Evolutionary conservation across 2,329 filamentous ascomycete genomes (phyloP).

Genomic region (Colletotrichum musicola): DNA sequence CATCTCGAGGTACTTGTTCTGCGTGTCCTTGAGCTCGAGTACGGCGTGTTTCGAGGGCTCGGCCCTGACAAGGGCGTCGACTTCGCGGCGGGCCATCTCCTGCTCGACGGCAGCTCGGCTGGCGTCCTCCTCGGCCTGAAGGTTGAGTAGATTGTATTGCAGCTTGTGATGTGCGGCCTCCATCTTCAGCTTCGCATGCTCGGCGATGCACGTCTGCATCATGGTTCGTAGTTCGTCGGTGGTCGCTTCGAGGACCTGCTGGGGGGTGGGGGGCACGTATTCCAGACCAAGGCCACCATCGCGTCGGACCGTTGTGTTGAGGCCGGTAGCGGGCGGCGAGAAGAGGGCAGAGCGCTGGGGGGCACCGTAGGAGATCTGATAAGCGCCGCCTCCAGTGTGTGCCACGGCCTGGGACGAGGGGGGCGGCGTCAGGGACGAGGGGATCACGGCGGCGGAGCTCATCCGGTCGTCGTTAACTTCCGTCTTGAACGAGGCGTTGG

Average conservation of each 20-base stretch:
- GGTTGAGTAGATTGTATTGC: slow-evolving; percentile 85
- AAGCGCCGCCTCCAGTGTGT: slow-evolving; percentile 45
- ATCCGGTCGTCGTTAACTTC: slow-evolving; percentile 62
- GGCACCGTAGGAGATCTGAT: slow-evolving; percentile 47
- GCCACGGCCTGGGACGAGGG: slow-evolving; percentile 65
- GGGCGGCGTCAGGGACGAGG: slow-evolving; percentile 70
- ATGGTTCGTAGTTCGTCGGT: slow-evolving; percentile 68
- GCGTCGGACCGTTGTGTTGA: slow-evolving; percentile 48
- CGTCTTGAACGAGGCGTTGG: slow-evolving; percentile 61
- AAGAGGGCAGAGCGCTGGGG: slow-evolving; percentile 63
- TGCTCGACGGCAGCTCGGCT: slow-evolving; percentile 92
- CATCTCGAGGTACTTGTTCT: slow-evolving; percentile 70
- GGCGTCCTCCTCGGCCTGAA: slow-evolving; percentile 86
- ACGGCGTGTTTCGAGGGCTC: slow-evolving; percentile 76
- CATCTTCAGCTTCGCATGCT: slow-evolving; percentile 77
- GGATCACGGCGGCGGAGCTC: slow-evolving; percentile 60
- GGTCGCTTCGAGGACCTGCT: slow-evolving; percentile 66
- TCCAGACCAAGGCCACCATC: slow-evolving; percentile 47
- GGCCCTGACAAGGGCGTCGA: slow-evolving; percentile 83
- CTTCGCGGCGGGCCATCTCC: slow-evolving; percentile 89
- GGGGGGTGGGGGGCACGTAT: slow-evolving; percentile 60
- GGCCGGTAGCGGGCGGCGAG: slow-evolving; percentile 66
- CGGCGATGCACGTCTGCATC: slow-evolving; percentile 66
- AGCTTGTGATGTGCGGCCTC: slow-evolving; percentile 91
- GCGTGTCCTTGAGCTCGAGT: slow-evolving; percentile 65